phyloP scores from a whole-genome alignment of 768 basidiomycete species.

The Termitomyces sp. region DNA sequence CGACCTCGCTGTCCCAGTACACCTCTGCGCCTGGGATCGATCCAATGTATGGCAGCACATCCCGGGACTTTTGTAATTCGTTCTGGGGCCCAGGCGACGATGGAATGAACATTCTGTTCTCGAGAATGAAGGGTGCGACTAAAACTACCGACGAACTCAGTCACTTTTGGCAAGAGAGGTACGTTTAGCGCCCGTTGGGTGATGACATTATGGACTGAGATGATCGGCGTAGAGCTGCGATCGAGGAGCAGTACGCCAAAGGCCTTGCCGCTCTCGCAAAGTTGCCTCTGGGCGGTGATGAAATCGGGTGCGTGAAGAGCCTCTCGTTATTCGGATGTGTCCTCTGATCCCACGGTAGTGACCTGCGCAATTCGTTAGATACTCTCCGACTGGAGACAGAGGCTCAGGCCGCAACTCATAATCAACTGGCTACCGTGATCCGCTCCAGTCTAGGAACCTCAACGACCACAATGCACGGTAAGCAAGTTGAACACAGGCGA shows the following conservation, averaged over 20 bases:
- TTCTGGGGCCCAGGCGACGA: slow-evolving; percentile 90
- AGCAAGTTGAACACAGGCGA: slow-evolving; percentile 66
- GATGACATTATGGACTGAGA: not conserved
- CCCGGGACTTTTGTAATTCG: slow-evolving; percentile 85
- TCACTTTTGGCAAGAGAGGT: slow-evolving; percentile 94
- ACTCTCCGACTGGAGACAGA: slow-evolving; percentile 81
- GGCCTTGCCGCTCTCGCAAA: slow-evolving; percentile 77
- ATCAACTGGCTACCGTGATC: slow-evolving; percentile 66
- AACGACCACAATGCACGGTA: slow-evolving; percentile 52
- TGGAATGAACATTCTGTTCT: slow-evolving; percentile 85
- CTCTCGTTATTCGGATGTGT: not conserved
- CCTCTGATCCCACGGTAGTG: slow-evolving; percentile 38
- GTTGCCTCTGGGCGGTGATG: slow-evolving; percentile 72
- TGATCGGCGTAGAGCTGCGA: slow-evolving; percentile 51
- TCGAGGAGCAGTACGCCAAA: slow-evolving; percentile 94
- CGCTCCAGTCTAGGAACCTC: slow-evolving; percentile 66
- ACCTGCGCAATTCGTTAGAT: slow-evolving; percentile 75
- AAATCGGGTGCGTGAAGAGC: slow-evolving; percentile 70
- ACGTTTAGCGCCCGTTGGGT: slow-evolving; percentile 17
- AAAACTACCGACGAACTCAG: slow-evolving; percentile 86
- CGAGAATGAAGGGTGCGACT: slow-evolving; percentile 77
- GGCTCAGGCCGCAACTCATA: slow-evolving; percentile 66
- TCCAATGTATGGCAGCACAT: slow-evolving; percentile 33
- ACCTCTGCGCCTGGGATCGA: slow-evolving; percentile 44
- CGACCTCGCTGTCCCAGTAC: slow-evolving; percentile 64